A percentile compares a stretch with the other conserved stretches of the same genome.
Conservation (phyloP, 306 rosid genomes). For the Medicago lupulina region DNA sequence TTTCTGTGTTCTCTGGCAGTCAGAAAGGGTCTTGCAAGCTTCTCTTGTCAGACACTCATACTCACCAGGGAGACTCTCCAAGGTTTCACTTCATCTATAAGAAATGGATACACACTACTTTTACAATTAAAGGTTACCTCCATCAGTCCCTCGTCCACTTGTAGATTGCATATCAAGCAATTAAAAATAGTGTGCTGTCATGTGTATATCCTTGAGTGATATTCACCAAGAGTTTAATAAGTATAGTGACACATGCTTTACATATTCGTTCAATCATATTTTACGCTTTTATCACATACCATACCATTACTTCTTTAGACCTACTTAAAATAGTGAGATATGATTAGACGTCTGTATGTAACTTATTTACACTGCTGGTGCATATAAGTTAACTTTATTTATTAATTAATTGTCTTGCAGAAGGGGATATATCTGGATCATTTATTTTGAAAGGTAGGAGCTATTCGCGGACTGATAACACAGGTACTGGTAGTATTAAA, state of each 20-base stretch:
- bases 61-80: conserved; percentile 79
- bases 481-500: conserved; percentile 31
- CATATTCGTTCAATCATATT: not conserved
- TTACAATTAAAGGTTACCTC: conserved; percentile 71
- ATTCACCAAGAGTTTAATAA: not conserved
- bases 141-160: not conserved
- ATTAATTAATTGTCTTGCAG: conserved; percentile 41
- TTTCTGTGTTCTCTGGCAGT: conserved; percentile 45
- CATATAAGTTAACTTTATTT: not conserved
- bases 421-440: conserved; percentile 69
- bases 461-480: conserved; percentile 41
- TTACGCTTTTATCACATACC: not conserved
- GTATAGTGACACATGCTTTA: not conserved
- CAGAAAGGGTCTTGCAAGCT: conserved; percentile 76
- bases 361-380: not conserved
- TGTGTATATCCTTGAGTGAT: not conserved
- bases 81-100: conserved; percentile 86
- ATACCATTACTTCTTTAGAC: not conserved
- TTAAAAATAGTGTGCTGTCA: conserved; percentile 4
- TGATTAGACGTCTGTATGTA: not conserved
- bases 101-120: conserved; percentile 82
- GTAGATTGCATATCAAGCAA: conserved; percentile 1
- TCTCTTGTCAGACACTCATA: conserved; percentile 79
- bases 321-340: not conserved
- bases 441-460: conserved; percentile 58